A percentile compares a stretch with the other conserved stretches of the same genome.
Evolutionary conservation across 2,329 filamentous ascomycete species (phyloP).

Genomic region (Calonectria ilicicola): DNA sequence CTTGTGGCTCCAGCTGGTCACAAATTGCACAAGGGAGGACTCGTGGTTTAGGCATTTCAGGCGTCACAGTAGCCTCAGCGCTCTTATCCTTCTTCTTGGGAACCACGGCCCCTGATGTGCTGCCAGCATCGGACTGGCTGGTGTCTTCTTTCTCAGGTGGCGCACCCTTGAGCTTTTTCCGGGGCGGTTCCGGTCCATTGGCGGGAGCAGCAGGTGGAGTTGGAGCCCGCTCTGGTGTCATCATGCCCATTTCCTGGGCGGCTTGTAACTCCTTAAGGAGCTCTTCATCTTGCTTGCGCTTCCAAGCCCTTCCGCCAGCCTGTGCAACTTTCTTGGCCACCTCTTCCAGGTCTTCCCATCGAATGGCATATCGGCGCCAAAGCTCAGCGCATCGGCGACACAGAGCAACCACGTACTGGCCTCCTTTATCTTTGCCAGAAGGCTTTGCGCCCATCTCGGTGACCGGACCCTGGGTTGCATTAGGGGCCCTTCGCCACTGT

Average conservation of each 20-base stretch:
- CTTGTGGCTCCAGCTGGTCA: constrained; percentile 76
- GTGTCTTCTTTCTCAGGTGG: constrained; percentile 63
- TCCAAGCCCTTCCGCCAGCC: constrained; percentile 84
- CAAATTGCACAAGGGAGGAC: constrained; percentile 89
- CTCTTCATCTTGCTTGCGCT: constrained; percentile 92
- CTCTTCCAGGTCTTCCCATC: constrained; percentile 95
- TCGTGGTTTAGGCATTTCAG: constrained; percentile 83
- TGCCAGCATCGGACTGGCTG: constrained; percentile 57
- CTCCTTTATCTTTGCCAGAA: constrained; percentile 81
- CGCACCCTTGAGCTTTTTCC: constrained; percentile 73
- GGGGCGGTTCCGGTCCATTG: constrained; percentile 64
- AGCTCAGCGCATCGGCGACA: constrained; percentile 92
- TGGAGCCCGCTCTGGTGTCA: constrained; percentile 57
- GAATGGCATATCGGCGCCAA: constrained; percentile 95
- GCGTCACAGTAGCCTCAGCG: constrained; percentile 68
- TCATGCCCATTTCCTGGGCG: constrained; percentile 69
- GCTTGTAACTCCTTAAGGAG: constrained; percentile 78
- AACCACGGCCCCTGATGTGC: constrained; percentile 51
- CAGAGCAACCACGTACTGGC: constrained; percentile 81
- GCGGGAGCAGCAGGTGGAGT: constrained; percentile 45
- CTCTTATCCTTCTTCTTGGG: constrained; percentile 72
- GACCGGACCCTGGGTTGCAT: constrained; percentile 77
- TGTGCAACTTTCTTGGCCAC: constrained; percentile 87
- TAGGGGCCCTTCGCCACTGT: constrained; percentile 92
- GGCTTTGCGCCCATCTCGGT: constrained; percentile 67